These are phyloP conservation scores for Tolypocladium sp. DNA, from an alignment of 2,329 filamentous ascomycete genomes.

Conservation along the genomic window DNA sequence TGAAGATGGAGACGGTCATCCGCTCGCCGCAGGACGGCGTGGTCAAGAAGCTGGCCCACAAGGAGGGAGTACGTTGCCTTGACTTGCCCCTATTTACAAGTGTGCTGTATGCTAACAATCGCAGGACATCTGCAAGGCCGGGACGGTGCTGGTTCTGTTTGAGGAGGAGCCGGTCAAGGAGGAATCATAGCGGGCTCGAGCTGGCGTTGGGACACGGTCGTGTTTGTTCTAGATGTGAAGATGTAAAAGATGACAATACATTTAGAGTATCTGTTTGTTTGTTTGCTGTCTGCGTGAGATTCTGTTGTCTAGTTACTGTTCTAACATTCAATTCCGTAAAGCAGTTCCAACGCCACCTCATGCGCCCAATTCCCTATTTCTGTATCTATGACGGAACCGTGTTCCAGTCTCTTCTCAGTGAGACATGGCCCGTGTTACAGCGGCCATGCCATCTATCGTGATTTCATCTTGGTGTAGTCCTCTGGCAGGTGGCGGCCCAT, in stretches of 20 bases:
- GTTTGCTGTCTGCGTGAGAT: background rate
- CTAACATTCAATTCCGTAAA: too few species aligned
- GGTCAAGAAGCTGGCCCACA: conserved; percentile 64
- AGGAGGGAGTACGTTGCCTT: conserved; percentile 55
- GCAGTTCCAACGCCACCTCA: background rate
- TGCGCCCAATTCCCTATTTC: background rate
- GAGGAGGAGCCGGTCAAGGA: conserved; percentile 37
- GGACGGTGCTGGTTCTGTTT: conserved; percentile 66
- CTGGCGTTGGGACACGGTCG: conserved; percentile 7
- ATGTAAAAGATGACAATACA: background rate
- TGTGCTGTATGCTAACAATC: conserved; percentile 7
- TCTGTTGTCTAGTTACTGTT: background rate
- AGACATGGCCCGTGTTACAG: background rate
- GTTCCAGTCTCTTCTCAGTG: background rate
- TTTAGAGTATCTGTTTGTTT: background rate
- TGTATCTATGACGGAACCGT: background rate
- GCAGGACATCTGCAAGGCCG: conserved; percentile 70
- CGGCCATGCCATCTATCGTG: conserved; percentile 3
- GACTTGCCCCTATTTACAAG: background rate
- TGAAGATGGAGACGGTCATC: conserved; percentile 87
- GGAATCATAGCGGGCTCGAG: conserved; percentile 9
- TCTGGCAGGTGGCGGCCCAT: conserved; percentile 23
- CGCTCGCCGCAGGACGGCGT: conserved; percentile 64
- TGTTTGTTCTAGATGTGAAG: conserved; percentile 1
- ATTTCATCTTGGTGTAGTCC: conserved; percentile 22